Conservation (phyloP, 2,329 filamentous ascomycete genomes). For the Elsinoe ampelina region DNA sequence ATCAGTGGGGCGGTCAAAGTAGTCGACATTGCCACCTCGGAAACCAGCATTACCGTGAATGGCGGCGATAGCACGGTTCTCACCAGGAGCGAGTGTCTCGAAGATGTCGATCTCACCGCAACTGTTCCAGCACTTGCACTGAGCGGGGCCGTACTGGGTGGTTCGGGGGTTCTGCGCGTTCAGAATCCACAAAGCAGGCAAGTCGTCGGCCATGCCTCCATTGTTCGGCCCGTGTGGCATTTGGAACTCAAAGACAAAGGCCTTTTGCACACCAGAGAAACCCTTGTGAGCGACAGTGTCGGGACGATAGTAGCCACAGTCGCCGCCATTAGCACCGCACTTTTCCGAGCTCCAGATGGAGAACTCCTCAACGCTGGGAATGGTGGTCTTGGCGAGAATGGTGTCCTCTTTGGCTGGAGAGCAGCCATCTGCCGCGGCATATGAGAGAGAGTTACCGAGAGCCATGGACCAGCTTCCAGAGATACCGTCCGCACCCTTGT, state of each 20-base stretch:
- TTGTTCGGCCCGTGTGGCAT: conserved; percentile 55
- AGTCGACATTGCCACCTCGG: conserved; percentile 59
- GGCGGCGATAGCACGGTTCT: conserved; percentile 59
- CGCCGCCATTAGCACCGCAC: conserved; percentile 37
- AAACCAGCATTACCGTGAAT: conserved; percentile 49
- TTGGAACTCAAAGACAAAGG: conserved; percentile 63
- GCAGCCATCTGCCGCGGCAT: conserved; percentile 40
- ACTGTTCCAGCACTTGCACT: conserved; percentile 64
- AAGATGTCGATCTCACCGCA: conserved; percentile 72
- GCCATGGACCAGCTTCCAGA: conserved; percentile 47
- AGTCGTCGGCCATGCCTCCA: conserved; percentile 35
- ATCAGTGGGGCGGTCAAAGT: conserved; percentile 56
- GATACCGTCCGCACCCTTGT: conserved; percentile 42
- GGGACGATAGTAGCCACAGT: conserved; percentile 28
- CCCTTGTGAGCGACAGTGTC: conserved; percentile 48
- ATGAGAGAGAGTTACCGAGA: conserved; percentile 51
- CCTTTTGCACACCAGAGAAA: conserved; percentile 59
- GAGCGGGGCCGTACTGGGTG: conserved; percentile 52
- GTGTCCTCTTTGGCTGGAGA: conserved; percentile 39
- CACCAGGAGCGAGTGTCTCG: conserved; percentile 58
- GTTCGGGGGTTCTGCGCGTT: conserved; percentile 65
- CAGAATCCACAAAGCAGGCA: conserved; percentile 67
- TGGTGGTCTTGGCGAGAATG: conserved; percentile 41
- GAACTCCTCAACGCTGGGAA: conserved; percentile 43
- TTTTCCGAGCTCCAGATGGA: conserved; percentile 42